A percentile compares a stretch with the other conserved stretches of the same genome.
These are phyloP conservation scores for Cyclotella baltica DNA, from an alignment of 108 stramenopile genomes.

Conservation along the genomic window DNA sequence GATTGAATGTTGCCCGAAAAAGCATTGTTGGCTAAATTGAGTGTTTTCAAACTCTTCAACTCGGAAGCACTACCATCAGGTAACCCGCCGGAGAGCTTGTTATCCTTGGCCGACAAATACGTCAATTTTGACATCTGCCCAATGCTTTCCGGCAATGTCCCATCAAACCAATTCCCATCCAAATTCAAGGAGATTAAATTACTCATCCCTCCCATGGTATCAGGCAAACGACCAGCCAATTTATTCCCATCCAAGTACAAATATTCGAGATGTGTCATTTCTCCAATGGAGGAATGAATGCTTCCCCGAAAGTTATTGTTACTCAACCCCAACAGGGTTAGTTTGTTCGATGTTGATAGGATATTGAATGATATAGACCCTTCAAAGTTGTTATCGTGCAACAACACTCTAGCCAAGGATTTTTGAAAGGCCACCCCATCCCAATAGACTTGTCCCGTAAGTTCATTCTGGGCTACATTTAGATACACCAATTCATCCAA, in stretches of 20 bases:
- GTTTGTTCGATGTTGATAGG: constrained; percentile 54
- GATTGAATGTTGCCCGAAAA: constrained; percentile 26
- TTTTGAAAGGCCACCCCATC: constrained; percentile 30
- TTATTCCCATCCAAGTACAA: constrained; percentile 73
- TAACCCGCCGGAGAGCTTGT: constrained; percentile 53
- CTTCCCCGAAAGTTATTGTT: constrained; percentile 68
- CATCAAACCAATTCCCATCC: constrained; percentile 52
- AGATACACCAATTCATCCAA: constrained; percentile 40
- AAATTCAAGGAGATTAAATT: constrained; percentile 44
- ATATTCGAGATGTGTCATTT: constrained; percentile 56
- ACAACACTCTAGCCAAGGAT: constrained; percentile 31
- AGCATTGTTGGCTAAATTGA: constrained; percentile 53
- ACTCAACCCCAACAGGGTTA: constrained; percentile 68
- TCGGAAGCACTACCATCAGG: constrained; percentile 42
- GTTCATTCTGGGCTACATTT: constrained; percentile 36
- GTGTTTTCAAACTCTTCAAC: constrained; percentile 48
- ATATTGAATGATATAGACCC: constrained; percentile 42
- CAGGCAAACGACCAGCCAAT: constrained; percentile 65
- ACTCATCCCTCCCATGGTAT: constrained; percentile 41
- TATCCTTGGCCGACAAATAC: constrained; percentile 57
- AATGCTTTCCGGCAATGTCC: constrained; percentile 51
- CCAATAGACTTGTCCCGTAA: constrained; percentile 44
- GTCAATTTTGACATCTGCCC: constrained; percentile 57
- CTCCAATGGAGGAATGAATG: constrained; percentile 43
- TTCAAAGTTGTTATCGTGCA: constrained; percentile 46